Evolutionary conservation across 106 monocot species (phyloP), one percentile per base, ranked within the genome.

Genomic region (Hemerocallis citrina): DNA sequence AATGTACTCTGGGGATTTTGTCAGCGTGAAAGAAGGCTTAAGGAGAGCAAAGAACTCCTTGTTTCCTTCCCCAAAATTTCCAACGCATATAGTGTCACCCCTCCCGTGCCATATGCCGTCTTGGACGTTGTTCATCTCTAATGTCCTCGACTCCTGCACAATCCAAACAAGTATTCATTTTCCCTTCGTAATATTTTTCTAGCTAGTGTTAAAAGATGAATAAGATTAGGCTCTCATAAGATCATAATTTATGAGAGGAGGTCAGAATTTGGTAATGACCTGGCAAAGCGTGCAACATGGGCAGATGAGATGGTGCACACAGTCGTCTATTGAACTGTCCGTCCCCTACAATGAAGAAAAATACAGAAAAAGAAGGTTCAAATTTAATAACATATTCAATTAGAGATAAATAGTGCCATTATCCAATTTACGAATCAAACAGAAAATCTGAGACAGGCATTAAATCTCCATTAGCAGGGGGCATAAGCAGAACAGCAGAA

Each of bases 91-190:
- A 1, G 89, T 76, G n/a, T 89, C 89, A 11, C 89, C 85, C 15
- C 89, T 77, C 46, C 94, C 89, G 52, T 77, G 89, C 94, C 94
- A 89, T 5, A 89, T 61, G 5, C 94, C 94, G 39, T 75, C 73
- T 43, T 89, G 89, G 37, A 89, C 89, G 49, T 94, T 85, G 77
- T 94, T 94, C 82, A 85, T 80, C 70, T 89, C 94, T 58, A 94
- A 50, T 22, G 89, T 89, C 52, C 94, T 75, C 0, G 94, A 80
- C 54, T 94, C 94, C 89, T 93, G 77, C 21, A 31, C 47, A 68
- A 64, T 63, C 50, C 38, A 76, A 65, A 31, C 1, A n/a, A 46
- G 46, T 10, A 19, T 20, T 46, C 46, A 1, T 7, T 19, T 46
- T 21, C 3, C 5, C 5, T 16, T 16, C 44, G 44, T 44, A 14